phyloP scores from a whole-genome alignment of 352 stramenopile genomes.

The Globisporangium middletonii region DNA sequence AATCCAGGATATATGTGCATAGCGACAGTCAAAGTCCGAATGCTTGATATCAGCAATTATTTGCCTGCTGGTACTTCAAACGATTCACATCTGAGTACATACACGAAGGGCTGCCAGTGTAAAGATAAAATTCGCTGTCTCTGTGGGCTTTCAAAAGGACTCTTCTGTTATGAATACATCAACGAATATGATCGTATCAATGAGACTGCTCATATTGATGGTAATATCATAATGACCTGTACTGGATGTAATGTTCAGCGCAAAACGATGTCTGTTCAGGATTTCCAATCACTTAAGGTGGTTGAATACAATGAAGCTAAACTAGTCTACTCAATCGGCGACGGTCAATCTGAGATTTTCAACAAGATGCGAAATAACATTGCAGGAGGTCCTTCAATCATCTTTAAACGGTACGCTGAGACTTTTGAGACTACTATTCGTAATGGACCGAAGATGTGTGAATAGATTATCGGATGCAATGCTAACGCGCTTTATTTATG shows the following conservation, averaged over 20 bases:
- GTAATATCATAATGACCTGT: slow-evolving; percentile 15
- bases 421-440: slow-evolving; percentile 11
- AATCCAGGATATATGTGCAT: too few relatives aligned
- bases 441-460: slow-evolving; percentile 9
- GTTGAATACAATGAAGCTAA: slow-evolving; percentile 9
- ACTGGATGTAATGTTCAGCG: slow-evolving; percentile 19
- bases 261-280: slow-evolving; percentile 20
- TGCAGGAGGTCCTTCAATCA: slow-evolving; percentile 15
- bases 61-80: too few relatives aligned
- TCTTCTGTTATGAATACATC: too few relatives aligned
- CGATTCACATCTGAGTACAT: too few relatives aligned
- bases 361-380: slow-evolving; percentile 19
- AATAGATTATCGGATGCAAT: slow-evolving; percentile 23
- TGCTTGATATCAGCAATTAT: too few relatives aligned
- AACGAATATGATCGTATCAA: too few relatives aligned
- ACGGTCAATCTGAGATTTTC: slow-evolving; percentile 14
- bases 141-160: too few relatives aligned
- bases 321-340: slow-evolving; percentile 16
- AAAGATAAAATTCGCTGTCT: too few relatives aligned
- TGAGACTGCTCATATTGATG: too few relatives aligned
- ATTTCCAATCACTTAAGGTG: slow-evolving; percentile 2
- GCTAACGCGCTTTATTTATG: slow-evolving; percentile 26
- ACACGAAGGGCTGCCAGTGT: too few relatives aligned
- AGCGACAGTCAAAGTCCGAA: too few relatives aligned
- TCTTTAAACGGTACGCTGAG: slow-evolving; percentile 18